A percentile compares a stretch with the other conserved stretches of the same genome.
These are phyloP conservation scores for Fusarium begoniae DNA, from an alignment of 2,329 filamentous ascomycete genomes.

Conservation along the genomic window DNA sequence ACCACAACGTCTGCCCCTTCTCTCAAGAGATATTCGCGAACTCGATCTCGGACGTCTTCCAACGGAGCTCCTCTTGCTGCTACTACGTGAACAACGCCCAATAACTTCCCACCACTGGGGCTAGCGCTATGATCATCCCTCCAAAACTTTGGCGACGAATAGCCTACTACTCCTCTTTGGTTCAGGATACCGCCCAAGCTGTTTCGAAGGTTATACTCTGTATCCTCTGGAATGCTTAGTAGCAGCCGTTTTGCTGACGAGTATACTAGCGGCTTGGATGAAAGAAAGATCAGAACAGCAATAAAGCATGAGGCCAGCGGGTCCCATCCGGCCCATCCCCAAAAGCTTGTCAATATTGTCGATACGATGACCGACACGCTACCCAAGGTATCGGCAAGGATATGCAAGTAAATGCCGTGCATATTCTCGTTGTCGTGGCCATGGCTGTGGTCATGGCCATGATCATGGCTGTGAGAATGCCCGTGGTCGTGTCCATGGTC, in stretches of 20 bases:
- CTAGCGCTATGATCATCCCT: slow-evolving; percentile 72
- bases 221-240: slow-evolving; percentile 82
- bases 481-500: slow-evolving; percentile 52
- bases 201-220: slow-evolving; percentile 89
- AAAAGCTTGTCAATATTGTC: slow-evolving; percentile 85
- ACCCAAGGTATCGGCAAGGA: slow-evolving; percentile 92
- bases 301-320: slow-evolving; percentile 94
- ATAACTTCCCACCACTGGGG: slow-evolving; percentile 62
- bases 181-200: slow-evolving; percentile 84
- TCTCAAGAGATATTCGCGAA: slow-evolving; percentile 73
- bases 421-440: slow-evolving; percentile 95
- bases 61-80: slow-evolving; percentile 76
- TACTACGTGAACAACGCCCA: slow-evolving; percentile 88
- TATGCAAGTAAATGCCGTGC: slow-evolving; percentile 95
- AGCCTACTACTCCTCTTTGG: slow-evolving; percentile 84
- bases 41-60: slow-evolving; percentile 85
- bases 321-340: slow-evolving; percentile 94
- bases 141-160: slow-evolving; percentile 92
- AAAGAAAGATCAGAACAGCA: slow-evolving; percentile 91
- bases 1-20: slow-evolving; percentile 84
- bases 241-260: slow-evolving; percentile 85
- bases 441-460: slow-evolving; percentile 50
- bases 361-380: slow-evolving; percentile 95
- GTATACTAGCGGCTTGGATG: slow-evolving; percentile 86
- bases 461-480: slow-evolving; percentile 39